These are phyloP conservation scores for Suhomyces pyralidae DNA, from an alignment of 805 yeast species.

Conservation along the genomic window DNA sequence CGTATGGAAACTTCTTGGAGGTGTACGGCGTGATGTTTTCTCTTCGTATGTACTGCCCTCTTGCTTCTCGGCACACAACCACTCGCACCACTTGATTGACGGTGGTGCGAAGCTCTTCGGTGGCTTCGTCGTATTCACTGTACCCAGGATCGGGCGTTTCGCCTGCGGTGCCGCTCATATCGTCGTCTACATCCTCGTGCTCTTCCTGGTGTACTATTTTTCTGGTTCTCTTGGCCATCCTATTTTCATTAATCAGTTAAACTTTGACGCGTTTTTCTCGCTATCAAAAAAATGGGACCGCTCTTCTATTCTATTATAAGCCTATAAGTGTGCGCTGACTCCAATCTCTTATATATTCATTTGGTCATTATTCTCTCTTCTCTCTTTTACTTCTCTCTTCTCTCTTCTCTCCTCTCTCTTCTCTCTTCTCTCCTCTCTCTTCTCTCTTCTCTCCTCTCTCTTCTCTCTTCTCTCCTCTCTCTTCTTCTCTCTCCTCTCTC, in stretches of 20 bases:
- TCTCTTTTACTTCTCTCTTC: too few relatives aligned
- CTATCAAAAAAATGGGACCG: too few relatives aligned
- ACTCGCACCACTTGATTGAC: conserved; percentile 14
- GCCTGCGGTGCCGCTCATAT: not conserved
- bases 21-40: conserved; percentile 18
- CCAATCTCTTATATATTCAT: too few relatives aligned
- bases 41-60: conserved; percentile 20
- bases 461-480: not conserved
- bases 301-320: too few relatives aligned
- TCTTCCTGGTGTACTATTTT: not conserved
- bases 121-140: not conserved
- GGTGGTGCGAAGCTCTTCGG: conserved; percentile 4
- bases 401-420: too few relatives aligned
- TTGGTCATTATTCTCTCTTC: too few relatives aligned
- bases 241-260: too few relatives aligned
- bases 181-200: not conserved
- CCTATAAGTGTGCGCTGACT: too few relatives aligned
- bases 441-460: too few relatives aligned
- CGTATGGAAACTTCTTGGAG: conserved; percentile 10
- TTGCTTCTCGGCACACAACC: conserved; percentile 20
- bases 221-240: conserved; percentile 3
- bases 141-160: not conserved
- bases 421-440: too few relatives aligned
- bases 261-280: too few relatives aligned
- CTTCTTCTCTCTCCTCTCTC: too few relatives aligned